A percentile compares a stretch with the other conserved stretches of the same genome.
phyloP scores from a whole-genome alignment of 148 eudicot genomes.

The Bassia scoparia region DNA sequence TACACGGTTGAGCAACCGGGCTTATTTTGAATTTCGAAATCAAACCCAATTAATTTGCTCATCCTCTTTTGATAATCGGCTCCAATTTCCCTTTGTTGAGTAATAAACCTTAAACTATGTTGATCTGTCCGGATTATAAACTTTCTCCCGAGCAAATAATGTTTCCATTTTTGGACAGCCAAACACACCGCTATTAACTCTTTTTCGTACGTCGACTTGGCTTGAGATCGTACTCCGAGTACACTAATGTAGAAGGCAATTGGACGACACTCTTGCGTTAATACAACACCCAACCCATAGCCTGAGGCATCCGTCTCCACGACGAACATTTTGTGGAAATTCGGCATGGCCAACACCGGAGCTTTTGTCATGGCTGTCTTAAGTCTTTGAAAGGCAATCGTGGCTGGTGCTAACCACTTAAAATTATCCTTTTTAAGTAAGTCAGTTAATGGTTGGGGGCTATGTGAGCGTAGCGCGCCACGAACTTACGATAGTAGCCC shows the following conservation, averaged over 20 bases:
- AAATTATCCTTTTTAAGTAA: too few species aligned
- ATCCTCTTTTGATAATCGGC: neutral
- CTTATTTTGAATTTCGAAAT: neutral
- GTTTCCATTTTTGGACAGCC: slow-evolving; percentile 4
- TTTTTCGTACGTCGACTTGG: neutral
- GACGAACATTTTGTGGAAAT: neutral
- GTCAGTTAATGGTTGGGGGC: too few species aligned
- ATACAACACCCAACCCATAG: neutral
- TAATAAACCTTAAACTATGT: neutral
- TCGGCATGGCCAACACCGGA: neutral
- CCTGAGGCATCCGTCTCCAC: neutral
- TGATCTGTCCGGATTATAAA: slow-evolving; percentile 9
- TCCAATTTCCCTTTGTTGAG: neutral
- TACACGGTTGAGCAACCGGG: neutral
- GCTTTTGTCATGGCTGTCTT: neutral
- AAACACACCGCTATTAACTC: neutral
- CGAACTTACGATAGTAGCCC: too few species aligned
- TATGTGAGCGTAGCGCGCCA: too few species aligned
- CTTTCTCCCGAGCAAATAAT: slow-evolving; percentile 3
- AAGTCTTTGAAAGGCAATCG: neutral
- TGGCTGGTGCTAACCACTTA: too few species aligned
- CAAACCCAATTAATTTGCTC: neutral
- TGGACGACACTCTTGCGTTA: slow-evolving; percentile 5
- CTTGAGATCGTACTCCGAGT: neutral
- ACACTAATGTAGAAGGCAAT: slow-evolving; percentile 6